Evolutionary conservation across 345 rosid species (phyloP), one percentile per base, ranked within the genome.

Genomic region (Eucalyptus pauciflora): DNA sequence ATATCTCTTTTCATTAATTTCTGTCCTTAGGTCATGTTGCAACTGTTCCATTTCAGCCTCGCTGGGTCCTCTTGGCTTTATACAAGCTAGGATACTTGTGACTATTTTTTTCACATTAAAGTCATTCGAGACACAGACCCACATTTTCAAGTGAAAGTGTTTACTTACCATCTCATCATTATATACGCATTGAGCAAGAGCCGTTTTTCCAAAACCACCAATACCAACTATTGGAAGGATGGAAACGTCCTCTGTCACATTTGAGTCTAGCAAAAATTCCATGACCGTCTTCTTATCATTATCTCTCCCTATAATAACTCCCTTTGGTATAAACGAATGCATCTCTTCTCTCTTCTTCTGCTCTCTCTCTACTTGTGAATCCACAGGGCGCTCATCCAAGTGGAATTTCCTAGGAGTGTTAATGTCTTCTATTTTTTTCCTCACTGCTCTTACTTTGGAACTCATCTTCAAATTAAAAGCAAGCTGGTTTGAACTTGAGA

Each of bases 131-230:
- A 71, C 45, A 13, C 13, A 17, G 0, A 71, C 81, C 81, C 81
- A 71, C 45, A 71, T 71, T 33, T 71, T 69, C 7, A 69, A 33
- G 2, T 9, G 0, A 17, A 69, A 69, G 0, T 31, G 6, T 17
- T 33, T 8, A 5, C 25, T 69, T 0, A 31, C 43, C 12, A 4
- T 16, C 43, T 31, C 7, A 69, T 69, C 25, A 17, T 69, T 5
- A 5, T 8, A 69, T 0, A 69, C 4, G 0, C 0, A 0, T 33
- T 33, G 13, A 69, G 80, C 80, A 5, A 71, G 45, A 3, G 81
- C 7, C 0, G 81, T 71, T 33, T 69, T 71, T 18, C 81, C 81
- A 17, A 17, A 0, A 1, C 81, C 81, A 0, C 81, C 81, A 17
- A 71, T 33, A 33, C 45, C 81, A 33, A 71, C 81, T 33, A 71